These are phyloP conservation scores for barley (Hordeum vulgare) DNA, from an alignment of 176 grass and related monocot species.

Conservation along the genomic window DNA sequence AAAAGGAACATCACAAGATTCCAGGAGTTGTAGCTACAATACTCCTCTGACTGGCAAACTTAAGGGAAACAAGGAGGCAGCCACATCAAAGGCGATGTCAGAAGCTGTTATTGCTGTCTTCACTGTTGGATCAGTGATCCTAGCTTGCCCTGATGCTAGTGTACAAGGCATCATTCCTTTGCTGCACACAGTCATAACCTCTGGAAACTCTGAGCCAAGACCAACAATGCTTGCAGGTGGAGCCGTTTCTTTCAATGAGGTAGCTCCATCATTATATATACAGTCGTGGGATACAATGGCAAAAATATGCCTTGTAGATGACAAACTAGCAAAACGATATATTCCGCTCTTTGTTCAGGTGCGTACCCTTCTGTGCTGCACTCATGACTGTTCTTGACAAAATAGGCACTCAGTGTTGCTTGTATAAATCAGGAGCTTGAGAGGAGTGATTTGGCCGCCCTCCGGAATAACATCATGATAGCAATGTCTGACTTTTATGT, in stretches of 20 bases:
- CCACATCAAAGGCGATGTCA: constrained; percentile 34
- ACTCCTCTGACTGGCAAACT: constrained; percentile 55
- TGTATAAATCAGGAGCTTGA: constrained; percentile 78
- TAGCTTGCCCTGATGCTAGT: constrained; percentile 66
- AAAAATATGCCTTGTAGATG: constrained; percentile 87
- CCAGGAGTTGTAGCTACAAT: constrained; percentile 31
- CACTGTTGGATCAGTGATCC: constrained; percentile 81
- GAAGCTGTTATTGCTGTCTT: constrained; percentile 69
- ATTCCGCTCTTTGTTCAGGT: constrained; percentile 99
- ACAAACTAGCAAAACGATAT: constrained; percentile 83
- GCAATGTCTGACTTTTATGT: constrained; percentile 95
- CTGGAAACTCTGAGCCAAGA: constrained; percentile 59
- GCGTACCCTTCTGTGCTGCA: neutral
- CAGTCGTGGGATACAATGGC: constrained; percentile 91
- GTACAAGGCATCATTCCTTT: constrained; percentile 61
- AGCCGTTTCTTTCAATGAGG: constrained; percentile 66
- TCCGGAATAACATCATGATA: constrained; percentile 95
- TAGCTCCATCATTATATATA: constrained; percentile 71
- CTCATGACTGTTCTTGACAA: constrained; percentile 16
- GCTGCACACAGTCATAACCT: constrained; percentile 82
- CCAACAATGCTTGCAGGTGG: constrained; percentile 53
- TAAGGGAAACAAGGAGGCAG: constrained; percentile 43
- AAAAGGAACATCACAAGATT: constrained; percentile 43
- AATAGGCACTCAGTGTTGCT: constrained; percentile 17
- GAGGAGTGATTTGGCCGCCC: constrained; percentile 68